Evolutionary conservation across 306 rosid species (phyloP), one percentile per base, ranked within the genome.

Genomic region (Fragaria vesca): DNA sequence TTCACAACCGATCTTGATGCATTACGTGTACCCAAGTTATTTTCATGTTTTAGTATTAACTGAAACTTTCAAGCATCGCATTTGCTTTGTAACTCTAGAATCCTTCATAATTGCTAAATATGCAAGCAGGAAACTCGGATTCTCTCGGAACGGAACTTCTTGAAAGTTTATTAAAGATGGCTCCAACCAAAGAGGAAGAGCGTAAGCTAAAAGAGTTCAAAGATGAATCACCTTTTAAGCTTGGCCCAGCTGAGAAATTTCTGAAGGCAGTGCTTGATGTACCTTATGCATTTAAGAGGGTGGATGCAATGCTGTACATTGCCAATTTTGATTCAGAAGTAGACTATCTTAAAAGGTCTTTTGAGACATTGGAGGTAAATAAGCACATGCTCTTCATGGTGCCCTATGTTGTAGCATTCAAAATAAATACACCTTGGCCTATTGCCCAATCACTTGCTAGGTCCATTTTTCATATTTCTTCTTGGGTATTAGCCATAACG

Each of bases 201-300:
- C 30, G 83, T 50, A 94, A 86, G 73, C 90, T 94, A 73, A 88
- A 77, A 74, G 90, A 88, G 78, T 92, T 87, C 84, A 88, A 87
- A 47, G 98, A 90, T 34, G 97, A 89, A 78, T 84, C 95, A 0
- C 97, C 97, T 8, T 87, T 79, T 68, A 94, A 92, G 85, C 97
- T 94, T 17, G 98, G 95, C 26, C 90, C 92, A 6, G 98, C 98
- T 30, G 98, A 92, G 91, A 94, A 94, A 75, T 94, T 94, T 81
- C 97, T 94, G 18, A 92, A 90, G 85, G 91, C 87, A 24, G 80
- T 92, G 79, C 92, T 92, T 70, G 97, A 92, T 83, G 83, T 94
- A 72, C 97, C 98, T 34, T 92, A 92, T 73, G 97, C 97, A 46
- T 94, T 92, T 79, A 88, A 87, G 76, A 92, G 98, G 85, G 90